Conservation (phyloP, 805 yeast species). For the Nakazawaea pomicola region DNA sequence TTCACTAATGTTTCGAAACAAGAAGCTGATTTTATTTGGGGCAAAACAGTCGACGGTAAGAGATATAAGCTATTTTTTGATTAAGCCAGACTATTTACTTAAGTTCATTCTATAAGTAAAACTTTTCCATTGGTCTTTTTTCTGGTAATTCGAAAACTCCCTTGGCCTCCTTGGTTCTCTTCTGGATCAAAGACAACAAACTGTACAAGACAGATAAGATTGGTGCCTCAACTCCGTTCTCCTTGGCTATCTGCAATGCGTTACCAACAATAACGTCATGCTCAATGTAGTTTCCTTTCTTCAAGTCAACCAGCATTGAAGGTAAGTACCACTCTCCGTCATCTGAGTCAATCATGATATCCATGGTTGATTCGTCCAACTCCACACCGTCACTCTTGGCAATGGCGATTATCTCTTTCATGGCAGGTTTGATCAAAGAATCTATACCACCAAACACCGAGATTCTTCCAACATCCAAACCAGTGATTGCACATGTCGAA, state of each 20-base stretch:
- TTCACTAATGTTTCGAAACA: constrained; percentile 10
- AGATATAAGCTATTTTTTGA: constrained; percentile 14
- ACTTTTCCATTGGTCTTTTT: constrained; percentile 21
- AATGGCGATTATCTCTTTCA: constrained; percentile 38
- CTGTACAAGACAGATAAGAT: constrained; percentile 22
- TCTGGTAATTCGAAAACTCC: constrained; percentile 25
- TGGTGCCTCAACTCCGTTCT: constrained; percentile 27
- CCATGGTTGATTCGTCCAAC: constrained; percentile 27
- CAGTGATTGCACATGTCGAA: constrained; percentile 37
- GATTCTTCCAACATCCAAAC: constrained; percentile 34
- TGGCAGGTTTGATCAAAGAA: constrained; percentile 32
- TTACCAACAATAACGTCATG: constrained; percentile 40
- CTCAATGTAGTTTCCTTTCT: constrained; percentile 37
- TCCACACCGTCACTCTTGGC: constrained; percentile 44
- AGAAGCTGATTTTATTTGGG: constrained; percentile 13
- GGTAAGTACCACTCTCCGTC: constrained; percentile 38
- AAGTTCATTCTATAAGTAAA: neutral
- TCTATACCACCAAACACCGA: constrained; percentile 25
- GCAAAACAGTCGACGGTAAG: constrained; percentile 9
- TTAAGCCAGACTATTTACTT: neutral
- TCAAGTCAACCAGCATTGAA: constrained; percentile 43
- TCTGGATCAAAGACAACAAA: constrained; percentile 25
- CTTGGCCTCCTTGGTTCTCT: constrained; percentile 26
- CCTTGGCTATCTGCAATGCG: constrained; percentile 26
- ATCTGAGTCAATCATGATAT: constrained; percentile 35